Evolutionary conservation across 169 alveolate genomes (phyloP), one percentile per base, ranked within the genome.

Genomic region (Cryptosporidium ryanae): DNA sequence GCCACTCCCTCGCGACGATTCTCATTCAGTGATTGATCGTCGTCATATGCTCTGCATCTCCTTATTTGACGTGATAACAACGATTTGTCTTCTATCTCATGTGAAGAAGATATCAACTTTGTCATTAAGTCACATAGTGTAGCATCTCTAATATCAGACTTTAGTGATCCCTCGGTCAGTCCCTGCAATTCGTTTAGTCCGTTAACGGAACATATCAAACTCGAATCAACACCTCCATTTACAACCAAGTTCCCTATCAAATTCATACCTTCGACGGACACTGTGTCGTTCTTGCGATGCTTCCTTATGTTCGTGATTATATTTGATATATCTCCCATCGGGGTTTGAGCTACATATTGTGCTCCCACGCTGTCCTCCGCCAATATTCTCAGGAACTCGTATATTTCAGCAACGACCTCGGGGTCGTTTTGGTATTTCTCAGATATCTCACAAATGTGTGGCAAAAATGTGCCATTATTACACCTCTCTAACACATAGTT

Each of bases 291-390:
- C 64, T 76, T 76, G 17, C 87, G 87, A 29, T 76, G 76, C 17
- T 76, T 76, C 71, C 43, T 76, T 18, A 76, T 76, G 7, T 32
- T 76, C 8, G 55, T 17, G 13, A 76, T 76, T 7, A 76, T 59
- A 5, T 52, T 59, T 18, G 68, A 43, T 1, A 76, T 34, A 18
- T 76, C 71, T 59, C 87, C 87, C 70, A 76, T 76, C 18, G 68
- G 68, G 13, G 71, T 76, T 46, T 76, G 68, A 17, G 87, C 87
- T 2, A 76, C 71, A 52, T 90, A 59, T 50, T 91, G 93, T 13
- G 94, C 84, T 32, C 93, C 94, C 55, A 90, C 91, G 15, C 91
- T 92, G 67, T 93, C 95, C 27, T 90, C 93, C 2, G 94, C 95
- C 48, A 93, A 50, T 55, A 90, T 91, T 50, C 93, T 92, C 64